A percentile compares a stretch with the other conserved stretches of the same genome.
These are phyloP conservation scores for Xylariaceae sp. DNA, from an alignment of 2,329 filamentous ascomycete species.

Conservation along the genomic window DNA sequence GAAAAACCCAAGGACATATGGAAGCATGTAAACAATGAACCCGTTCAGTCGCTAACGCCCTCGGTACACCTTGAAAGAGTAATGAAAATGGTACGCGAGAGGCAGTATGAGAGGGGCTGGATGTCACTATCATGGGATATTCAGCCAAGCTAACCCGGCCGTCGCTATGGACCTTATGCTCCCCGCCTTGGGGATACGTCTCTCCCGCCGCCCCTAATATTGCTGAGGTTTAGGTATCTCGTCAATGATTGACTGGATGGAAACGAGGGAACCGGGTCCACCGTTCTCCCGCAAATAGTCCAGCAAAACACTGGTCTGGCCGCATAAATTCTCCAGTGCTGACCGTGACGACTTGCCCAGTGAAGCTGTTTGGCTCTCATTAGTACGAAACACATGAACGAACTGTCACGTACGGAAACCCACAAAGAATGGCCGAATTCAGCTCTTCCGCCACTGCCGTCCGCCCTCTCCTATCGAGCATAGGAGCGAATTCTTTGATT, in stretches of 20 bases:
- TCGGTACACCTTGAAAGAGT: no score
- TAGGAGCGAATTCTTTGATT: constrained; percentile 66
- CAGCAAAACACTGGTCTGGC: constrained; percentile 82
- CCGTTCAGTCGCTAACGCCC: no score
- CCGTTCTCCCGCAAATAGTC: constrained; percentile 75
- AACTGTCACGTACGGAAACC: constrained; percentile 30
- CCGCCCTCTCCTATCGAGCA: constrained; percentile 71
- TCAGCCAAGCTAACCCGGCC: no score
- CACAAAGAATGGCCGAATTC: constrained; percentile 87
- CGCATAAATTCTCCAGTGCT: constrained; percentile 76
- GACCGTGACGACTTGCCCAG: constrained; percentile 85
- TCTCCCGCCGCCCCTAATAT: not conserved
- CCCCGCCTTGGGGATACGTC: no score
- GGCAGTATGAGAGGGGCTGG: no score
- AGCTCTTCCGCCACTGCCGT: constrained; percentile 83
- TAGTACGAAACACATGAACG: constrained; percentile 2
- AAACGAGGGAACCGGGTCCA: constrained; percentile 77
- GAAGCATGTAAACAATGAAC: no score
- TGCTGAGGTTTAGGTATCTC: constrained; percentile 37
- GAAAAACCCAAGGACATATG: no score
- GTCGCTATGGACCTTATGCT: no score
- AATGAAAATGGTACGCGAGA: no score
- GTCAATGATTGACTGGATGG: constrained; percentile 45
- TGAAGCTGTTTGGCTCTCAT: constrained; percentile 54
- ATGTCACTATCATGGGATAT: no score